Evolutionary conservation across 306 rosid species (phyloP).

Genomic region (Pyrus bretschneideri): DNA sequence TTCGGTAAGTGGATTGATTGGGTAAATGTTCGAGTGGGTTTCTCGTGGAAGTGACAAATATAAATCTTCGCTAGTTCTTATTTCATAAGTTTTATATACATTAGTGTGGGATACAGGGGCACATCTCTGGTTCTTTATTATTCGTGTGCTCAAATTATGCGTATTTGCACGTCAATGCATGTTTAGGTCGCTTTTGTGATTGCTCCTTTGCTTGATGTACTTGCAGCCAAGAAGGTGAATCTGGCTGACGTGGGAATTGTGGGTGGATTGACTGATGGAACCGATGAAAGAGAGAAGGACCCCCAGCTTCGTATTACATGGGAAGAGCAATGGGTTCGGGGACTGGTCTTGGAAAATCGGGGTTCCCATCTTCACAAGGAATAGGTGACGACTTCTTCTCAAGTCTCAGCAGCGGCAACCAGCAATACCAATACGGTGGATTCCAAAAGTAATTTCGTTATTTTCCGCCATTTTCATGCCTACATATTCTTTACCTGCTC

Average conservation of each 20-base stretch:
- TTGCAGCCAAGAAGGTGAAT: conserved; percentile 82
- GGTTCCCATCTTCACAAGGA: conserved; percentile 52
- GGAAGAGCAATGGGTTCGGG: conserved; percentile 96
- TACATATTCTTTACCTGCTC: conserved; percentile 31
- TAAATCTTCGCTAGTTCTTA: too few relatives aligned
- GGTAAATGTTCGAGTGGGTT: too few relatives aligned
- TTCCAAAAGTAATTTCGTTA: conserved; percentile 58
- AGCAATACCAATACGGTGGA: conserved; percentile 64
- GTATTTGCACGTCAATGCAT: not conserved
- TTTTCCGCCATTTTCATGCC: not conserved
- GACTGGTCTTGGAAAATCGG: conserved; percentile 73
- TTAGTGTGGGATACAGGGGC: not conserved
- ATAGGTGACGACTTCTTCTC: conserved; percentile 64
- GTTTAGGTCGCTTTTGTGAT: not conserved
- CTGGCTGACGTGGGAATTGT: conserved; percentile 74
- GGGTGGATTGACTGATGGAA: conserved; percentile 72
- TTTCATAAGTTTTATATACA: not conserved
- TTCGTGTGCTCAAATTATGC: not conserved
- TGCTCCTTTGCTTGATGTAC: conserved; percentile 1
- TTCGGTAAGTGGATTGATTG: not conserved
- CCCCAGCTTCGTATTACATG: conserved; percentile 62
- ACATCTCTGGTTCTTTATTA: not conserved
- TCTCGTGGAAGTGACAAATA: too few relatives aligned
- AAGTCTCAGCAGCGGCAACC: conserved; percentile 38
- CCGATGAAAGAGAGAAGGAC: conserved; percentile 74